phyloP scores from a whole-genome alignment of 192 early-diverging fungal species.

The Physocladia obscura region DNA sequence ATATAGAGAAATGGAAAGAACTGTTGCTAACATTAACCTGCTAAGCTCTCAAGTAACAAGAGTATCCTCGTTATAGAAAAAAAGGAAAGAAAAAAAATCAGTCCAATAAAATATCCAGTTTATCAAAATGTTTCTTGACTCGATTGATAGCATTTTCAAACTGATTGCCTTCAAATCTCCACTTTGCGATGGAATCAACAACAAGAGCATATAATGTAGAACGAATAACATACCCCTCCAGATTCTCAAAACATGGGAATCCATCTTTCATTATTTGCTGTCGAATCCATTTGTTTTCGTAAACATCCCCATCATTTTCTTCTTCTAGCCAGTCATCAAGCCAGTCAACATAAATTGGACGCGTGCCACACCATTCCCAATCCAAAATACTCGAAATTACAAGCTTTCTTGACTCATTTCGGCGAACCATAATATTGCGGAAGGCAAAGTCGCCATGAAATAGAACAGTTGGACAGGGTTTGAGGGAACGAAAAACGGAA shows the following conservation, averaged over 20 bases:
- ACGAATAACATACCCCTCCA: not conserved
- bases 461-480: slow-evolving; percentile 12
- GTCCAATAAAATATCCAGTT: no score
- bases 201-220: not conserved
- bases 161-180: not conserved
- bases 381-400: slow-evolving; percentile 1
- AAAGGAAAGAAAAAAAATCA: no score
- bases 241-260: slow-evolving; percentile 1
- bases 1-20: no score
- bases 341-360: not conserved
- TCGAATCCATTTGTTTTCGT: slow-evolving; percentile 25
- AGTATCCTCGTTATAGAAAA: no score
- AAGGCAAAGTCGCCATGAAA: slow-evolving; percentile 28
- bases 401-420: not conserved
- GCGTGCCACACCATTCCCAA: slow-evolving; percentile 24
- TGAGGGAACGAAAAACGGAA: no score
- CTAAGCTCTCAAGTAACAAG: no score
- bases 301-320: not conserved
- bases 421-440: slow-evolving; percentile 18
- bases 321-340: slow-evolving; percentile 4
- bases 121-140: no score
- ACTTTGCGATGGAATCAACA: not conserved
- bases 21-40: no score
- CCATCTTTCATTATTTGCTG: not conserved
- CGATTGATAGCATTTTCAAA: not conserved